Evolutionary conservation across 148 eudicot species (phyloP).

Genomic region (Fagopyrum tataricum): DNA sequence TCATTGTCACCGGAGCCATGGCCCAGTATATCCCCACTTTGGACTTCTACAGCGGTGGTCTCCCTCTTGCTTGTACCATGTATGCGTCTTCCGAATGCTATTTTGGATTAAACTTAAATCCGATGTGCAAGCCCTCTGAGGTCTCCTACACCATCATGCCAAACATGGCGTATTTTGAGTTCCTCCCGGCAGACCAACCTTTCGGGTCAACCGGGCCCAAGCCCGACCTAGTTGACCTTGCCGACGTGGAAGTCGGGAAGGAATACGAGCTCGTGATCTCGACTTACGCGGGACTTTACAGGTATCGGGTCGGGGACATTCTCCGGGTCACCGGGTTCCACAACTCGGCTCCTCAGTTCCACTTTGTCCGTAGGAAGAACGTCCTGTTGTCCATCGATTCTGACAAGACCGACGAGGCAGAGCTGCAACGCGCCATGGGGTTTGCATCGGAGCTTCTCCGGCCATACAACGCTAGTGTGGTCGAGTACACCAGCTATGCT

Average conservation of each 20-base stretch:
- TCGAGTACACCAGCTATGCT: conserved; percentile 76
- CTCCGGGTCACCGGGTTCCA: conserved; percentile 83
- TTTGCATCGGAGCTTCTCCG: conserved; percentile 40
- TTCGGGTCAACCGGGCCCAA: conserved; percentile 19
- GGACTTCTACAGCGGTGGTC: conserved; percentile 60
- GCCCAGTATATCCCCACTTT: conserved; percentile 73
- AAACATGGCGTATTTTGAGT: conserved; percentile 89
- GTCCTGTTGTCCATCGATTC: conserved; percentile 73
- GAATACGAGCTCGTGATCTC: conserved; percentile 85
- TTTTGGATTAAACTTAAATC: conserved; percentile 70
- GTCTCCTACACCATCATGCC: conserved; percentile 92
- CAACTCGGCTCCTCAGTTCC: conserved; percentile 82
- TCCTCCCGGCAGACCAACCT: conserved; percentile 40
- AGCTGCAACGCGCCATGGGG: conserved; percentile 56
- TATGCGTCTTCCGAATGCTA: conserved; percentile 79
- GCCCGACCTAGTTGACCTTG: conserved; percentile 50
- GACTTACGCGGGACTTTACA: conserved; percentile 62
- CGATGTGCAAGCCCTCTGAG: conserved; percentile 69
- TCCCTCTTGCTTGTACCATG: conserved; percentile 70
- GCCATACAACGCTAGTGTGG: conserved; percentile 43
- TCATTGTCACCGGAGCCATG: conserved; percentile 87
- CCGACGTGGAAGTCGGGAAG: conserved; percentile 63
- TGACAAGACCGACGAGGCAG: conserved; percentile 82
- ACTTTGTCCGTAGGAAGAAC: conserved; percentile 63
- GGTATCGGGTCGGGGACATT: conserved; percentile 81